Evolutionary conservation across 2,329 filamentous ascomycete genomes (phyloP).

Genomic region (Myriosclerotinia duriaeana): DNA sequence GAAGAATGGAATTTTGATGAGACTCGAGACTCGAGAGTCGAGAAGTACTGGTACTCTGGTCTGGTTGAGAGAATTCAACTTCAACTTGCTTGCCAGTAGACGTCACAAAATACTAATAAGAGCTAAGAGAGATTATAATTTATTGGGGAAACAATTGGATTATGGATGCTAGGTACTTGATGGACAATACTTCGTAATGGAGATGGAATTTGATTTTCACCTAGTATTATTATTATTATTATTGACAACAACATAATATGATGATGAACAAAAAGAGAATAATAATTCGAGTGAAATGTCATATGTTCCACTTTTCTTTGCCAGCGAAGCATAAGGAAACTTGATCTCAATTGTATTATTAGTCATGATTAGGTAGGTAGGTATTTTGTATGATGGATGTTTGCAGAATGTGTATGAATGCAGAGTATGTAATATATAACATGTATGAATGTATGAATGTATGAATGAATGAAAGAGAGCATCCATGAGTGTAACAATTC

Average conservation of each 20-base stretch:
- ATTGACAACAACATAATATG: not conserved
- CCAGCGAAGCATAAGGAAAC: slow-evolving; percentile 10
- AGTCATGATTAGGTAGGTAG: no score
- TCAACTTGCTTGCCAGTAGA: no score
- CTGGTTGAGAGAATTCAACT: not conserved
- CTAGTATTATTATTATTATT: no score
- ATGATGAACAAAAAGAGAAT: not conserved
- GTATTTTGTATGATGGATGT: no score
- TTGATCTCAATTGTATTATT: not conserved
- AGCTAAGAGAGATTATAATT: no score
- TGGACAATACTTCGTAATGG: no score
- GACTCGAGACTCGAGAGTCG: no score
- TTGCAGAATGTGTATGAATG: no score
- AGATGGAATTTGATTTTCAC: not conserved
- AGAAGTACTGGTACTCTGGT: no score
- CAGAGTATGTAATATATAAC: not conserved
- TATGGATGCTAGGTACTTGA: not conserved
- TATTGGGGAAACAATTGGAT: not conserved
- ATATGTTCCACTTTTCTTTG: slow-evolving; percentile 12
- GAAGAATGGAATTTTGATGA: not conserved
- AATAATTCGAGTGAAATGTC: not conserved
- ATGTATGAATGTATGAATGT: not conserved
- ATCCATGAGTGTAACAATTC: not conserved
- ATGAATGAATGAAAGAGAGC: not conserved
- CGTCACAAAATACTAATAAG: not conserved